Conservation (phyloP, 768 basidiomycete genomes). For the Amanita rubescens region DNA sequence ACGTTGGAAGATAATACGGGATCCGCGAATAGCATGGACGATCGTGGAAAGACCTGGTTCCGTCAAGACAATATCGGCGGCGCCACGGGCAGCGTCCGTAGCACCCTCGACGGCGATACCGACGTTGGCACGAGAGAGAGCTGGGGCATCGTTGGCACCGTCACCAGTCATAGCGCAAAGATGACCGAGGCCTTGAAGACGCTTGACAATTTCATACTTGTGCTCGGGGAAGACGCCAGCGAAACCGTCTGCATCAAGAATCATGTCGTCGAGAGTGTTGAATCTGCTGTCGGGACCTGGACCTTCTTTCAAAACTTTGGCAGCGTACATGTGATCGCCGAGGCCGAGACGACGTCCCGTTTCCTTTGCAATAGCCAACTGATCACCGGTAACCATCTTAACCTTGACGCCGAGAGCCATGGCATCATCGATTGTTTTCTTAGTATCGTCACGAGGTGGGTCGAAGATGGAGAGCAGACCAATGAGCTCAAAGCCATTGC, state of each 20-base stretch:
- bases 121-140: slow-evolving; percentile 96
- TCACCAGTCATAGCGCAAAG: slow-evolving; percentile 99
- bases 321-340: slow-evolving; percentile 99
- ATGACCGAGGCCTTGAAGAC: slow-evolving; percentile 93
- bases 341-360: slow-evolving; percentile 96
- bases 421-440: slow-evolving; percentile 98
- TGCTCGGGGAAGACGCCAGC: slow-evolving; percentile 99
- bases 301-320: slow-evolving; percentile 98
- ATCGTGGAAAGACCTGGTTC: slow-evolving; percentile 99
- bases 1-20: slow-evolving; percentile 98
- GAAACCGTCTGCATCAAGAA: slow-evolving; percentile 98
- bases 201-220: slow-evolving; percentile 99
- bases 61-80: slow-evolving; percentile 95
- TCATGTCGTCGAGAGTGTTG: slow-evolving; percentile 89
- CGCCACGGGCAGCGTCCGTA: slow-evolving; percentile 96
- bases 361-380: slow-evolving; percentile 99
- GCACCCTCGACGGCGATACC: slow-evolving; percentile 99
- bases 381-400: slow-evolving; percentile 99
- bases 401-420: slow-evolving; percentile 93
- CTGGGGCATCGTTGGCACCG: slow-evolving; percentile 98
- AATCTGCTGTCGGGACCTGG: slow-evolving; percentile 84
- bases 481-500: slow-evolving; percentile 95
- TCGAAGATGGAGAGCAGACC: slow-evolving; percentile 98
- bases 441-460: slow-evolving; percentile 96
- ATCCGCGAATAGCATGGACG: slow-evolving; percentile 96